Base-by-base conservation (phyloP, 768 basidiomycete genomes). In the Amanita jacksonii region DNA sequence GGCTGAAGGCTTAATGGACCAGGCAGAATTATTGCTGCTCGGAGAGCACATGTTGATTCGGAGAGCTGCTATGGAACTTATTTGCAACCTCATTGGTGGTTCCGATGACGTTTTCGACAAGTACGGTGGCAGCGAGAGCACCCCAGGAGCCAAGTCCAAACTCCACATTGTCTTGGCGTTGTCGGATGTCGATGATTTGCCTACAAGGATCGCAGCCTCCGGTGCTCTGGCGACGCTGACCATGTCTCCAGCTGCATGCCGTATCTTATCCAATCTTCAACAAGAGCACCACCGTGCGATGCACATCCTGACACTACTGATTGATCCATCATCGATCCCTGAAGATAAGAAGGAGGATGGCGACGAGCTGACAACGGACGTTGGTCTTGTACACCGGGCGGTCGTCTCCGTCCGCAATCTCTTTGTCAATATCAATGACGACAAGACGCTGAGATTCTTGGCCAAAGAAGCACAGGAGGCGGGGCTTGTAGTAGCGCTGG, bases 181-280 rank as follows among this genome's bases (percentile, higher is more conserved):
- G 35, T 83, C 86, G 2, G 85, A 92, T 50, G 79, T 89, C 10
- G 82, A 91, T 19, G 96, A 99, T 63, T 41, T 80, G 7, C 76
- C 77, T 5, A 99, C 94, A 2, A 76, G 85, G 25, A 59, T 88
- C 12, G 94, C 94, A n/a, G 89, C 93, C 1, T 81, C 87, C 0
- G 94, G 93, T 13, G 86, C 91, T 2, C 66, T 97, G 31, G 91
- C 94, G 4, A 82, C 80, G 22, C 62, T 99, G 43, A 83, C 84
- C 1, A 67, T 71, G 19, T 74, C 79, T 0, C 67, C 71, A 1
- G 63, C 63, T 23, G 79, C 77, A 8, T 91, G 88, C 55, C 57
- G 61, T 5, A 64, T 69, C 2, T 62, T 94, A n/a, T 56, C 80
- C 12, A 65, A 68, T 25, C 72, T 91, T 20, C 79, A 89, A 55